Evolutionary conservation across 345 rosid genomes (phyloP), one percentile per base, ranked within the genome.

Genomic region (Bruguiera parviflora): DNA sequence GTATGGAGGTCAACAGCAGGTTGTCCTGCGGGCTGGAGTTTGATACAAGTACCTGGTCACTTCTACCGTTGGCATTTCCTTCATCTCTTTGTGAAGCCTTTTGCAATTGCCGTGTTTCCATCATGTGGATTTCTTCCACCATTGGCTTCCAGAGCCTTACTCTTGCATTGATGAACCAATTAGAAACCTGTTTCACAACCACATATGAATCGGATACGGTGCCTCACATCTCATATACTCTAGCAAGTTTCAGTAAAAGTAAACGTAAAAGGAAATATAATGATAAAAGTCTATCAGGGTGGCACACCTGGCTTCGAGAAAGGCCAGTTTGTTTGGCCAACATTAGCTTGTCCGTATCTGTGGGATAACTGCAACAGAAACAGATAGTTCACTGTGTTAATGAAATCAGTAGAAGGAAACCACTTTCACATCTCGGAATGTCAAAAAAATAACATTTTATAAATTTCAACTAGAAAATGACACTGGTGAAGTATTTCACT

Each of bases 71-170:
- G 65, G 53, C 75, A 70, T 75, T 77, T 47, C 66, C 65, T 25
- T 87, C 92, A 71, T 83, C 84, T 81, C 72, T 82, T 20, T 73
- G 86, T 3, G 85, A 73, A 51, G 74, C 61, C 61, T 84, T 89
- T 53, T 83, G 91, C 67, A 81, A 72, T 84, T 89, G 88, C 58
- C 86, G 81, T n/a, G 87, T 88, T 67, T 92, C 97, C 27, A 92
- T 80, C 82, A 51, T 88, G 79, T 89, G 96, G 57, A 92, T 89
- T 81, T 92, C 97, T 80, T 92, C 97, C 51, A 92, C 97, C 97
- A 92, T 88, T 9, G 97, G 97, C 81, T 92, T 92, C 97, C 97
- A 92, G 64, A 92, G 86, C 86, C 97, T 83, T 65, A 92, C 97
- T 72, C 97, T 76, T 22, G 97, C 97, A 79, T 89, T 89, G 47